Evolutionary conservation across 2,329 filamentous ascomycete species (phyloP).

Genomic region (Hymenoscyphus albidus): DNA sequence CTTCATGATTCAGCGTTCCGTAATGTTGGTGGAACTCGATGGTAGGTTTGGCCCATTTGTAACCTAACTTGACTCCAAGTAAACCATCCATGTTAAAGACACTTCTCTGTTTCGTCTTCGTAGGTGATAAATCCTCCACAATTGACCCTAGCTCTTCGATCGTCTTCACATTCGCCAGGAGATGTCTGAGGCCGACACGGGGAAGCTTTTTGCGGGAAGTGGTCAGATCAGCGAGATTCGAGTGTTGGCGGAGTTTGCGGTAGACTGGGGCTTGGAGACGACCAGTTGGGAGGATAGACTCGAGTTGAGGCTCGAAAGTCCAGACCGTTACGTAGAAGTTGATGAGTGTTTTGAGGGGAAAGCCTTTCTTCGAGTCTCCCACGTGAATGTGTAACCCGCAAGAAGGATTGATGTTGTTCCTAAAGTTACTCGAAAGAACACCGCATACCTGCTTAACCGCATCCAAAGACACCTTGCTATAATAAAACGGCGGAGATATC

Average conservation of each 20-base stretch:
- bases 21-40: conserved; percentile 26
- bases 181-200: not conserved
- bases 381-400: not conserved
- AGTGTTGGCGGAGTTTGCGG: not conserved
- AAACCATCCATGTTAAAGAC: not conserved
- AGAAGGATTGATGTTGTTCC: not conserved
- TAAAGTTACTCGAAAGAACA: not conserved
- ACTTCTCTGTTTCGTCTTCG: not conserved
- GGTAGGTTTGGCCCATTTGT: not conserved
- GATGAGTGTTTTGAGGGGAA: not conserved
- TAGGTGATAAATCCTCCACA: not conserved
- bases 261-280: not conserved
- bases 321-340: not conserved
- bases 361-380: not conserved
- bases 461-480: not conserved
- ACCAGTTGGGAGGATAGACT: not conserved
- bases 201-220: not conserved
- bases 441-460: not conserved
- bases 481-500: not conserved
- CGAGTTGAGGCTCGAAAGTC: conserved; percentile 3
- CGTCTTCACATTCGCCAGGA: not conserved
- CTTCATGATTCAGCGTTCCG: conserved; percentile 13
- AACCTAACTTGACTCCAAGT: too few species aligned
- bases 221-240: not conserved
- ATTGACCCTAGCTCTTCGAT: too few species aligned